A percentile compares a stretch with the other conserved stretches of the same genome.
These are phyloP conservation scores for Chrysochromulina parva DNA, from an alignment of 78 protist genomes.

Conservation along the genomic window DNA sequence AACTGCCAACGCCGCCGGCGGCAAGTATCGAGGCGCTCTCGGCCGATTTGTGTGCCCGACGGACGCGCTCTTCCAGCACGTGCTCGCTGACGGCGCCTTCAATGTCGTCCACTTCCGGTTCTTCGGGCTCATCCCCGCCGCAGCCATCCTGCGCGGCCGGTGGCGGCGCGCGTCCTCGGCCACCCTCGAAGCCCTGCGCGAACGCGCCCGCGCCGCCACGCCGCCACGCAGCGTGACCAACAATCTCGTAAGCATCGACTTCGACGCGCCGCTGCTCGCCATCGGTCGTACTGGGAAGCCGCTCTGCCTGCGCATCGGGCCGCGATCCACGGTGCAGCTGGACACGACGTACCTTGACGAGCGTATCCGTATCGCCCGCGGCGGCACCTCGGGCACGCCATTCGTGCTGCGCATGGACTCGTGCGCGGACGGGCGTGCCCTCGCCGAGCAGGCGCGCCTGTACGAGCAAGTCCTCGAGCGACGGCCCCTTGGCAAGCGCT, in stretches of 20 bases:
- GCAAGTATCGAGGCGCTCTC: background rate
- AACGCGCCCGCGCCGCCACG: too few species aligned
- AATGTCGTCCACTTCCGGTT: background rate
- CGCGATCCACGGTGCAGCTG: background rate
- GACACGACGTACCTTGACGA: background rate
- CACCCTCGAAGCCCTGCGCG: too few species aligned
- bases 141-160: background rate
- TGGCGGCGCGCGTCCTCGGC: background rate
- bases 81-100: background rate
- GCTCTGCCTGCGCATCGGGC: background rate
- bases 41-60: background rate
- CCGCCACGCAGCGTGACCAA: too few species aligned
- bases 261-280: too few species aligned
- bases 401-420: background rate
- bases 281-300: too few species aligned
- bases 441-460: background rate
- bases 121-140: background rate
- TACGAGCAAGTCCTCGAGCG: background rate
- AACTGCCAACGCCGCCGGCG: background rate
- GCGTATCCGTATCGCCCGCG: background rate
- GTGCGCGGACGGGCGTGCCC: background rate
- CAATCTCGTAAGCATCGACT: too few species aligned
- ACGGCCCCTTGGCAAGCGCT: background rate
- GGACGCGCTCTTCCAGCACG: conserved; percentile 7
- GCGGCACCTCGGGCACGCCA: background rate